Percentiles rank a stretch among this genome's conserved stretches.
Conservation (phyloP, 495 filamentous ascomycete genomes). For the Penicillium canariense region DNA sequence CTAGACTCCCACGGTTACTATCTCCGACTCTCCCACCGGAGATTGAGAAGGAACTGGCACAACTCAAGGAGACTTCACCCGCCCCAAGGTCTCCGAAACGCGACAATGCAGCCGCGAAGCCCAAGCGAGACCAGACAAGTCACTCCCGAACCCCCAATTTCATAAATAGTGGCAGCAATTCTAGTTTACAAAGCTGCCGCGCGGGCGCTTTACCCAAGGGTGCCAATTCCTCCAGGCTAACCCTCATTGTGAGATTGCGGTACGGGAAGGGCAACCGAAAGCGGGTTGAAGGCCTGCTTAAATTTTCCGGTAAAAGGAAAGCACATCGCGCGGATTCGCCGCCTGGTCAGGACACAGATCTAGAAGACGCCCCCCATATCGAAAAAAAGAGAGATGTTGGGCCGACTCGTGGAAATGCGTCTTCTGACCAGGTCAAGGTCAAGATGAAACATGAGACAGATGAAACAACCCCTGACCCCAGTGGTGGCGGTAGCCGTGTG, state of each 20-base stretch:
- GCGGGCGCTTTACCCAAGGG: conserved; percentile 9
- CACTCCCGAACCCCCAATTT: conserved; percentile 5
- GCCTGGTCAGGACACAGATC: conserved; percentile 22
- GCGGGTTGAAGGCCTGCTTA: conserved; percentile 44
- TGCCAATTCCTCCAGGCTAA: conserved; percentile 8
- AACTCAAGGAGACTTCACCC: conserved; percentile 26
- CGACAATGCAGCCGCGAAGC: conserved; percentile 7
- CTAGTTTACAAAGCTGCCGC: conserved; percentile 9
- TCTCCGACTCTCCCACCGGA: conserved; percentile 44
- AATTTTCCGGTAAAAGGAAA: conserved; percentile 45
- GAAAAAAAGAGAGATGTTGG: conserved; percentile 16
- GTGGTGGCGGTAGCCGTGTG: conserved; percentile 8
- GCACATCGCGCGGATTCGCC: conserved; percentile 24
- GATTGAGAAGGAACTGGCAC: conserved; percentile 48
- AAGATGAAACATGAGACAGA: conserved; percentile 23
- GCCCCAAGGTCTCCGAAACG: conserved; percentile 15
- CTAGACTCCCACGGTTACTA: conserved; percentile 16
- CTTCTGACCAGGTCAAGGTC: conserved; percentile 15
- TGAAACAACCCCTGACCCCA: conserved; percentile 10
- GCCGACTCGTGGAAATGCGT: background rate
- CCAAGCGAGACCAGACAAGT: conserved; percentile 10
- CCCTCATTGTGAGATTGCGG: conserved; percentile 35
- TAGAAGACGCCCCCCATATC: conserved; percentile 19
- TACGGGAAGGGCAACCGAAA: conserved; percentile 44
- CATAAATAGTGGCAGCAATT: conserved; percentile 7